A percentile compares a stretch with the other conserved stretches of the same genome.
Evolutionary conservation across 257 asterid genomes (phyloP).

Genomic region (Cruciata laevipes): DNA sequence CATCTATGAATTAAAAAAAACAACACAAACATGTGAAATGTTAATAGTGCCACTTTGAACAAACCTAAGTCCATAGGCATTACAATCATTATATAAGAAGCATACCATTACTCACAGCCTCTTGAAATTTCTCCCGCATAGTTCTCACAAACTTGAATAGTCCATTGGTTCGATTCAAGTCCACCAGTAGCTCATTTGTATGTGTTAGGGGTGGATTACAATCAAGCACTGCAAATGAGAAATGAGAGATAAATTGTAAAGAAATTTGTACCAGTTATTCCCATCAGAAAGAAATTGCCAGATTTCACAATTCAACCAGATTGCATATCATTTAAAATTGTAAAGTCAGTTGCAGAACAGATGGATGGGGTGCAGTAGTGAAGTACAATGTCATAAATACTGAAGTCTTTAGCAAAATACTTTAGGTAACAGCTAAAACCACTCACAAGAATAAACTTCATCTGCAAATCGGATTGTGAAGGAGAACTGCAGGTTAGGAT

Average conservation of each 20-base stretch:
- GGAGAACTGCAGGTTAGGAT: slow-evolving; percentile 60
- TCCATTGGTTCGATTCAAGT: slow-evolving; percentile 64
- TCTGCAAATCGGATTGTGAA: slow-evolving; percentile 66
- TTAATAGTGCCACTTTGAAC: not conserved
- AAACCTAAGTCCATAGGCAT: not conserved
- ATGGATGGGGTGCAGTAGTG: slow-evolving; percentile 26
- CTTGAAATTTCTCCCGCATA: slow-evolving; percentile 77
- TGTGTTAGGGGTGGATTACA: slow-evolving; percentile 60
- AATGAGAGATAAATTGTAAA: slow-evolving; percentile 3
- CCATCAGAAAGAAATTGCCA: not conserved
- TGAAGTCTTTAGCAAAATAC: not conserved
- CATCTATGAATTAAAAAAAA: not conserved
- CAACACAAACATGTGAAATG: not conserved
- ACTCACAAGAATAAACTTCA: slow-evolving; percentile 71
- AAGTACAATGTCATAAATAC: slow-evolving; percentile 26
- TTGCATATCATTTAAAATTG: slow-evolving; percentile 42
- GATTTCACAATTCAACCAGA: not conserved
- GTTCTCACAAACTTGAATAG: slow-evolving; percentile 77
- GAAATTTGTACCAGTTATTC: slow-evolving; percentile 1
- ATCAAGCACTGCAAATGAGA: slow-evolving; percentile 45
- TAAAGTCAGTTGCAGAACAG: slow-evolving; percentile 64
- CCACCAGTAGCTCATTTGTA: slow-evolving; percentile 48
- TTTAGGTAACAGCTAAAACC: not conserved
- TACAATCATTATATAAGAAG: not conserved
- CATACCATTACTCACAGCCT: slow-evolving; percentile 51